Percentiles rank a stretch among this genome's conserved stretches.
Conservation (phyloP, 441 rosid species). For the Melastoma candidum region DNA sequence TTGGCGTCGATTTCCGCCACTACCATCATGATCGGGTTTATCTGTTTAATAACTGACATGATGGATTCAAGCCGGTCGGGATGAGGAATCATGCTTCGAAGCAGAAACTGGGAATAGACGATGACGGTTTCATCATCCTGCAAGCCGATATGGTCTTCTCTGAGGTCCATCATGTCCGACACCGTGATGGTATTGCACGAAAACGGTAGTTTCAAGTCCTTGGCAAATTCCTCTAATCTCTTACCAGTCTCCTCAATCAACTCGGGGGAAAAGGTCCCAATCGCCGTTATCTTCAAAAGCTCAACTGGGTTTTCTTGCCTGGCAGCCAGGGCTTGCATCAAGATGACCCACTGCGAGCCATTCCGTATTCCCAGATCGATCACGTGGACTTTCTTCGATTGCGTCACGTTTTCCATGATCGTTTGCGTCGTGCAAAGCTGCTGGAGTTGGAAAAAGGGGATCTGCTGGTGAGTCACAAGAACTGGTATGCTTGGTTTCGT, state of each 20-base stretch:
- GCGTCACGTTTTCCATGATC: constrained; percentile 31
- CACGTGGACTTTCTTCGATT: constrained; percentile 36
- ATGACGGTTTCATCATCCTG: constrained; percentile 26
- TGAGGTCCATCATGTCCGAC: constrained; percentile 32
- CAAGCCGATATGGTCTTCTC: constrained; percentile 23
- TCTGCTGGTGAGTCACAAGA: constrained; percentile 22
- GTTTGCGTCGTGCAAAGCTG: constrained; percentile 40
- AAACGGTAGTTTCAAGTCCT: constrained; percentile 30
- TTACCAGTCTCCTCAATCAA: constrained; percentile 31
- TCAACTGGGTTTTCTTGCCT: constrained; percentile 18
- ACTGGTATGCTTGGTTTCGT: background rate
- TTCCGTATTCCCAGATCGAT: constrained; percentile 29
- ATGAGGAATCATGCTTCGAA: constrained; percentile 18
- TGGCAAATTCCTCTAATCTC: constrained; percentile 28
- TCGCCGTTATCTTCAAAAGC: constrained; percentile 37
- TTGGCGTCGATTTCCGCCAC: constrained; percentile 32
- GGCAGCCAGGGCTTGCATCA: constrained; percentile 42
- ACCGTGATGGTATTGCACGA: constrained; percentile 31
- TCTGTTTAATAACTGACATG: constrained; percentile 30
- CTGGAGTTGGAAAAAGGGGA: constrained; percentile 28
- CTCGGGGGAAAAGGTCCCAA: constrained; percentile 21
- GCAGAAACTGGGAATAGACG: constrained; percentile 12
- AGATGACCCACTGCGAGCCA: constrained; percentile 44
- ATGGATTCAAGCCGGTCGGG: constrained; percentile 31
- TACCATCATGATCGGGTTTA: constrained; percentile 35